These are phyloP conservation scores for Maudiozyma bulderi DNA, from an alignment of 805 yeast species.

Conservation along the genomic window DNA sequence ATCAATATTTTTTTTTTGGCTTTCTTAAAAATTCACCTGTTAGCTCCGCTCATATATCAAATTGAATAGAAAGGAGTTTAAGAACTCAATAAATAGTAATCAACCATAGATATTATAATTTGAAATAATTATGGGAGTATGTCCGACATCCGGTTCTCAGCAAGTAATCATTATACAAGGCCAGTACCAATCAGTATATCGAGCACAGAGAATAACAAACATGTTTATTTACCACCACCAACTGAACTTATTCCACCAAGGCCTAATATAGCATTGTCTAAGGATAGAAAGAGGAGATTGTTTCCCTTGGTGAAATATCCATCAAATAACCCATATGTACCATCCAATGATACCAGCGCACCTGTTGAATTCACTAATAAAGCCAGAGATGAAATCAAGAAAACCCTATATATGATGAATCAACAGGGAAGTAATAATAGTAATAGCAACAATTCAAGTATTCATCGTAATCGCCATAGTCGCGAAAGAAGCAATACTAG, in stretches of 20 bases:
- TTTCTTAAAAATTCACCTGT: too few species aligned
- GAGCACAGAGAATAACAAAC: too few species aligned
- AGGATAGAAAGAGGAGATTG: not conserved
- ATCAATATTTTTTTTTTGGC: too few species aligned
- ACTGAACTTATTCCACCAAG: not conserved
- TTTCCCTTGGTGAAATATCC: not conserved
- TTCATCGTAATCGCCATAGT: not conserved
- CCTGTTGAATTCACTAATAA: constrained; percentile 28
- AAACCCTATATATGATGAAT: constrained; percentile 9
- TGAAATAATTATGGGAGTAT: not conserved
- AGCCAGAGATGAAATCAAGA: constrained; percentile 28
- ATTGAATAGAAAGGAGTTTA: too few species aligned
- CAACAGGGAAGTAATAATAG: not conserved
- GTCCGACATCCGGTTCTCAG: not conserved
- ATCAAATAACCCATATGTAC: too few species aligned
- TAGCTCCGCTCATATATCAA: too few species aligned
- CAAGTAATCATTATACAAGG: not conserved
- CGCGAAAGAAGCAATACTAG: too few species aligned
- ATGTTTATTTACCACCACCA: not conserved
- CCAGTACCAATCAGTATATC: not conserved
- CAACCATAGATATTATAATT: not conserved
- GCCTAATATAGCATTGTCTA: not conserved
- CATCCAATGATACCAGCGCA: constrained; percentile 4
- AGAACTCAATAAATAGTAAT: too few species aligned
- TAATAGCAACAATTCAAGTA: not conserved